Percentiles rank a stretch among this genome's conserved stretches.
Conservation (phyloP, 2,329 filamentous ascomycete genomes). For the Aspergillus glaucus region DNA sequence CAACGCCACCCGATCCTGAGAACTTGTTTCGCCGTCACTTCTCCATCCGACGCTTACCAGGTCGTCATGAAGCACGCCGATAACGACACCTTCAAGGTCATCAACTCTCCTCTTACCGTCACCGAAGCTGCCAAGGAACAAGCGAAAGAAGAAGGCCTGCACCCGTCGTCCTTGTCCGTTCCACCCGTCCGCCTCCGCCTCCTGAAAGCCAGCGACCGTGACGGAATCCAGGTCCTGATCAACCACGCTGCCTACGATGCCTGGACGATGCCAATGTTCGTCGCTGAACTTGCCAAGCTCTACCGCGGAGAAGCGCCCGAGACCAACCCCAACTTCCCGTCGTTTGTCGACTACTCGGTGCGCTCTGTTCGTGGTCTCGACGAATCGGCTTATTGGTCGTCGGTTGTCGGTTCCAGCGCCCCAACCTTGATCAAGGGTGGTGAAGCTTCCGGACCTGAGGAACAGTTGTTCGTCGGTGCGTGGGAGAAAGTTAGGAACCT, state of each 20-base stretch:
- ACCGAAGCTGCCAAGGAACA: slow-evolving; percentile 12
- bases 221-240: slow-evolving; percentile 25
- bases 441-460: neutral
- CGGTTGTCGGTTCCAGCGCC: slow-evolving; percentile 7
- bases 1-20: slow-evolving; percentile 28
- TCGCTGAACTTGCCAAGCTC: slow-evolving; percentile 23
- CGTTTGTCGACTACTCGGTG: slow-evolving; percentile 19
- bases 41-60: slow-evolving; percentile 20
- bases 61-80: slow-evolving; percentile 21
- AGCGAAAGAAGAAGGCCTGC: slow-evolving; percentile 16
- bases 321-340: slow-evolving; percentile 14
- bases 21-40: slow-evolving; percentile 26
- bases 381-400: slow-evolving; percentile 20
- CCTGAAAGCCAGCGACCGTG: slow-evolving; percentile 19
- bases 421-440: slow-evolving; percentile 15
- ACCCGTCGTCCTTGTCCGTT: slow-evolving; percentile 24
- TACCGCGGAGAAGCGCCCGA: slow-evolving; percentile 14
- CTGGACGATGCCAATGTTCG: slow-evolving; percentile 28
- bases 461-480: slow-evolving; percentile 17
- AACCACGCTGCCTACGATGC: slow-evolving; percentile 34
- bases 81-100: slow-evolving; percentile 17
- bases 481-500: slow-evolving; percentile 20
- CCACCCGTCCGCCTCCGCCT: slow-evolving; percentile 27
- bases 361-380: slow-evolving; percentile 12
- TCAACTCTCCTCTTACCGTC: slow-evolving; percentile 9